phyloP scores from a whole-genome alignment of 371 early-diverging fungal species.

The Sporodiniella umbellata region DNA sequence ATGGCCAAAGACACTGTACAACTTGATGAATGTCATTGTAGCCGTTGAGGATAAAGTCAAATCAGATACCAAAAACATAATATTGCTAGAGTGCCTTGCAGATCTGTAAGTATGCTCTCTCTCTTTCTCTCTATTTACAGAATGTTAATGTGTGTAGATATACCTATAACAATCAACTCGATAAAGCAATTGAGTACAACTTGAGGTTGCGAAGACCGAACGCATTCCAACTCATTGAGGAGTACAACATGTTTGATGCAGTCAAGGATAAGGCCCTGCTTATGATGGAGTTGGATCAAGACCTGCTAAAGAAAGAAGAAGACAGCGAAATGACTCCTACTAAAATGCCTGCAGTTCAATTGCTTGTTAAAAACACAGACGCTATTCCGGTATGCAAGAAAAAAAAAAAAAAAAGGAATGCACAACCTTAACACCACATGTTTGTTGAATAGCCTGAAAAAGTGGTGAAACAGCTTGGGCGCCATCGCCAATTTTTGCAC shows the following conservation, averaged over 20 bases:
- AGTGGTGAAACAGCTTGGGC: conserved; percentile 66
- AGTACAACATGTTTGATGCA: conserved; percentile 77
- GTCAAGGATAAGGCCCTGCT: conserved; percentile 74
- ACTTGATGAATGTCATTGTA: conserved; percentile 66
- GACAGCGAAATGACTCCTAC: conserved; percentile 19
- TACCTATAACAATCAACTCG: conserved; percentile 65
- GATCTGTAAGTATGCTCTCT: conserved; percentile 75
- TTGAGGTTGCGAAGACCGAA: conserved; percentile 68
- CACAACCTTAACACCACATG: no score
- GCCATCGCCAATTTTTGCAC: conserved; percentile 62
- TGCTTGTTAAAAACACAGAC: conserved; percentile 82
- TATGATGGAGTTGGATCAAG: conserved; percentile 82
- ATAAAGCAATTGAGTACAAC: conserved; percentile 79
- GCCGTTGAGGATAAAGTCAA: conserved; percentile 69
- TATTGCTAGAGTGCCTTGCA: conserved; percentile 70
- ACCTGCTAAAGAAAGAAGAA: conserved; percentile 33
- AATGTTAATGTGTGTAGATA: no score
- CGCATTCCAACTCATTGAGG: conserved; percentile 72
- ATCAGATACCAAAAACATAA: conserved; percentile 49
- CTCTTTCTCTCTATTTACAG: no score
- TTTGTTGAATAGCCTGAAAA: conserved; percentile 42
- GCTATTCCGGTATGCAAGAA: conserved; percentile 81
- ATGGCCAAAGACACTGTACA: conserved; percentile 82
- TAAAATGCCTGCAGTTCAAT: conserved; percentile 64
- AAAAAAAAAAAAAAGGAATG: no score